These are phyloP conservation scores for Fomitopsis pinicola DNA, from an alignment of 1,284 basidiomycete species.

Conservation along the genomic window DNA sequence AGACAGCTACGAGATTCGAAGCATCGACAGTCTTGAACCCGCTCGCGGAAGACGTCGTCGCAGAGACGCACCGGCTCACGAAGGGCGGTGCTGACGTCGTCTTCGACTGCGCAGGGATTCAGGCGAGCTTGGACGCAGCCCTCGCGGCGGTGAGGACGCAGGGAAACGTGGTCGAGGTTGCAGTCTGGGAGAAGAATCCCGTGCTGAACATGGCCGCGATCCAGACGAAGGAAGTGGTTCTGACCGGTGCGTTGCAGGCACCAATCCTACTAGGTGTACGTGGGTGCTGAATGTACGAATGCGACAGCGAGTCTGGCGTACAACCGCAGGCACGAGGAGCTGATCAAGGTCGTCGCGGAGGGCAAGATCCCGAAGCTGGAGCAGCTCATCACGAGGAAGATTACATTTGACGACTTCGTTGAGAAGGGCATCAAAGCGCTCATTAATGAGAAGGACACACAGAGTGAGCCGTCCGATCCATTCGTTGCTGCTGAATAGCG, in stretches of 20 bases:
- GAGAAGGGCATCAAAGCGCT: conserved; percentile 29
- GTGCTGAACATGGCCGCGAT: conserved; percentile 24
- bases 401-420: conserved; percentile 27
- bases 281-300: background rate
- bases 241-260: conserved; percentile 13
- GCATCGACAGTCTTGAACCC: conserved; percentile 26
- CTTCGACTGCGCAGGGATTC: conserved; percentile 30
- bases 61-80: conserved; percentile 17
- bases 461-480: too few relatives aligned
- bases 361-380: conserved; percentile 24
- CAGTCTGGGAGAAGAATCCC: conserved; percentile 24
- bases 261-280: too few relatives aligned
- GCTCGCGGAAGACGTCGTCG: conserved; percentile 13
- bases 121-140: conserved; percentile 23
- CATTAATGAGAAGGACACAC: too few relatives aligned
- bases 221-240: conserved; percentile 23
- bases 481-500: too few relatives aligned
- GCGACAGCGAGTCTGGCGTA: conserved; percentile 20
- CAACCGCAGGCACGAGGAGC: conserved; percentile 21
- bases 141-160: conserved; percentile 22
- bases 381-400: conserved; percentile 25
- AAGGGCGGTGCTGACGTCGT: conserved; percentile 26
- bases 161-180: conserved; percentile 27
- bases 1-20: conserved; percentile 20
- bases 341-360: conserved; percentile 23